Percentiles rank a stretch among this genome's conserved stretches.
Evolutionary conservation across 352 stramenopile genomes (phyloP).

Genomic region (Phytophthora citrophthora): DNA sequence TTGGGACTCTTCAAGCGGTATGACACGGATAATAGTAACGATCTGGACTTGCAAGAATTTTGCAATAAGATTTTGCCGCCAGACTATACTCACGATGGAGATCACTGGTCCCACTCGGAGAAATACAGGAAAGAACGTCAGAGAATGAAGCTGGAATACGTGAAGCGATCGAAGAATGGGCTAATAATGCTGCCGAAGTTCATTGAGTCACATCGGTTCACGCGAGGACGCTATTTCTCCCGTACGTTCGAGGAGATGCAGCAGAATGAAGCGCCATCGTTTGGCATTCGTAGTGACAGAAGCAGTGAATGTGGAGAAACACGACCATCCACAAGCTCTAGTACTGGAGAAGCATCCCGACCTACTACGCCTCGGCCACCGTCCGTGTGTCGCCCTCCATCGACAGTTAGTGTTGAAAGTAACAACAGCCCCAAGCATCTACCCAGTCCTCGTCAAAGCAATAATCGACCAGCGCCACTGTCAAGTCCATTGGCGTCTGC

Average conservation of each 20-base stretch:
- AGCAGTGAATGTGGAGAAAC: slow-evolving; percentile 7
- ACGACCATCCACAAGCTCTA: slow-evolving; percentile 24
- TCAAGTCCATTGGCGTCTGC: slow-evolving; percentile 9
- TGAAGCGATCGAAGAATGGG: slow-evolving; percentile 70
- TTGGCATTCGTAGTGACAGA: slow-evolving; percentile 1
- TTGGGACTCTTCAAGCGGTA: slow-evolving; percentile 74
- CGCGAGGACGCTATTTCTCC: slow-evolving; percentile 46
- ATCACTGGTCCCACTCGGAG: slow-evolving; percentile 77
- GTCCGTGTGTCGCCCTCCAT: slow-evolving; percentile 17
- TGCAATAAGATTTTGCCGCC: slow-evolving; percentile 77
- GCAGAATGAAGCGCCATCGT: slow-evolving; percentile 18
- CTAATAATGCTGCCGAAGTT: slow-evolving; percentile 70
- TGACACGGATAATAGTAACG: slow-evolving; percentile 75
- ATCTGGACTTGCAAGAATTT: slow-evolving; percentile 87
- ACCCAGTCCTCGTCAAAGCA: slow-evolving; percentile 9
- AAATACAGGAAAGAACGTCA: slow-evolving; percentile 59
- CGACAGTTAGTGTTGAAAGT: neutral
- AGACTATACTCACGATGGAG: slow-evolving; percentile 81
- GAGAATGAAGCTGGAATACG: slow-evolving; percentile 60
- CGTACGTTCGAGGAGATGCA: slow-evolving; percentile 55
- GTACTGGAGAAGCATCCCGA: slow-evolving; percentile 21
- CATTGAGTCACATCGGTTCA: slow-evolving; percentile 61
- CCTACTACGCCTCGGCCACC: slow-evolving; percentile 32
- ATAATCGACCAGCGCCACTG: neutral
- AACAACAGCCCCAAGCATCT: slow-evolving; percentile 9